Evolutionary conservation across 352 stramenopile genomes (phyloP), one percentile per base, ranked within the genome.

Genomic region (Pythium monospermum): DNA sequence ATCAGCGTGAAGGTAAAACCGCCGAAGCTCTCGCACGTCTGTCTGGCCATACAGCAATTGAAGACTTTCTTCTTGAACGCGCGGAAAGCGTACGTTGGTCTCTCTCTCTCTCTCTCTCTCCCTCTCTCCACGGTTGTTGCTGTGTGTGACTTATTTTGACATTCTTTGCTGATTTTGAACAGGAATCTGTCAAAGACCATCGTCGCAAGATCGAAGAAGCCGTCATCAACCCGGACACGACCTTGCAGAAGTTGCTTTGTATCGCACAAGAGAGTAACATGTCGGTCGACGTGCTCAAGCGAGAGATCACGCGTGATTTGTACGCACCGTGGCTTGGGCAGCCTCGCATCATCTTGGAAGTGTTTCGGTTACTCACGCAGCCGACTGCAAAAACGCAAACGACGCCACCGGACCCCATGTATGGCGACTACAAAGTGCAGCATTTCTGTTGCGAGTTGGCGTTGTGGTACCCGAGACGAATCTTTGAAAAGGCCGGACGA

Each of bases 141-240:
- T 39, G 7, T 31, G 27, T 21, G 38, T 35, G 26, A 15, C 15
- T n/a, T 38, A 39, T 49, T 47, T 13, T 41, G 3, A 31, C 19
- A 18, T 30, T n/a, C 12, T 42, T 13, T 10, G 21, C n/a, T 62
- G 19, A 27, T n/a, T 4, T 3, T 33, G 18, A 27, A 15, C 44
- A 93, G 83, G 83, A 91, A 70, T 91, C 83, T 1, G 80, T 91
- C 11, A 91, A 87, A 55, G 76, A 91, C 39, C 81, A 94, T 62
- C 81, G 83, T 16, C 69, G 80, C 22, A 81, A 89, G 47, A 88
- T 94, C 23, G 80, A 94, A 61, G 83, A 94, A 67, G 82, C 76
- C 1, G 70, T 94, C 35, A 70, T 61, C 6, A 71, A 67, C 40
- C 47, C 58, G 13, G 68, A 77, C n/a, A 83, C 81, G 1, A 84